Conservation (phyloP, 2,329 filamentous ascomycete species). For the Penicillium sp. region DNA sequence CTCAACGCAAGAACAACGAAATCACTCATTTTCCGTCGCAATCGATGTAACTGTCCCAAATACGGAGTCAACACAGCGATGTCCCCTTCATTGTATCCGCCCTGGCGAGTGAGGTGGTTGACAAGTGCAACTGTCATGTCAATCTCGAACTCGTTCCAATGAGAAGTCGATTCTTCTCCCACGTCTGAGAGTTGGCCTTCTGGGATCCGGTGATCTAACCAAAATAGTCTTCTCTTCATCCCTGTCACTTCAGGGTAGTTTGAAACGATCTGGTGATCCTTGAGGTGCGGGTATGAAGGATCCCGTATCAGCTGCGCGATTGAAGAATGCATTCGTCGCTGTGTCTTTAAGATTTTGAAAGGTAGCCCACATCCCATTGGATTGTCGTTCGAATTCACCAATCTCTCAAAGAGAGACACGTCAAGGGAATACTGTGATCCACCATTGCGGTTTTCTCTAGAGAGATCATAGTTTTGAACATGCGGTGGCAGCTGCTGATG, state of each 20-base stretch:
- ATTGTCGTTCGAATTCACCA: neutral
- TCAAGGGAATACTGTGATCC: slow-evolving; percentile 12
- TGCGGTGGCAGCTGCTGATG: slow-evolving; percentile 37
- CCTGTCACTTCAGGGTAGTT: slow-evolving; percentile 11
- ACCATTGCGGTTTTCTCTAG: neutral
- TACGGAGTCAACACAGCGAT: slow-evolving; percentile 71
- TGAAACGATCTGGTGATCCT: neutral
- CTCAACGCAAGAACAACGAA: slow-evolving; percentile 63
- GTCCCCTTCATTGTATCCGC: slow-evolving; percentile 58
- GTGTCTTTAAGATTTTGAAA: neutral
- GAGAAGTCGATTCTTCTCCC: slow-evolving; percentile 38
- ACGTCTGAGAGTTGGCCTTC: slow-evolving; percentile 37
- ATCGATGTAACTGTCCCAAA: slow-evolving; percentile 51
- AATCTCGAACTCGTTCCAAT: slow-evolving; percentile 57
- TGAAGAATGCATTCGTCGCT: slow-evolving; percentile 14
- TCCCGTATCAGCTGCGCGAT: neutral
- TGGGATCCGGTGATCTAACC: slow-evolving; percentile 45
- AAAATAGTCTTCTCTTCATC: slow-evolving; percentile 19
- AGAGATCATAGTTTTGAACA: slow-evolving; percentile 19
- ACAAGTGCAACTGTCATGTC: slow-evolving; percentile 64
- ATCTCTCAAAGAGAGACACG: slow-evolving; percentile 13
- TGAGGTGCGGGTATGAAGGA: neutral
- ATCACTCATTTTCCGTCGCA: slow-evolving; percentile 39
- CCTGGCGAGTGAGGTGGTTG: slow-evolving; percentile 65
- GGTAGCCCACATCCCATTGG: neutral